Conservation (phyloP, 331 rosid genomes). For the Pyrus hybrid region DNA sequence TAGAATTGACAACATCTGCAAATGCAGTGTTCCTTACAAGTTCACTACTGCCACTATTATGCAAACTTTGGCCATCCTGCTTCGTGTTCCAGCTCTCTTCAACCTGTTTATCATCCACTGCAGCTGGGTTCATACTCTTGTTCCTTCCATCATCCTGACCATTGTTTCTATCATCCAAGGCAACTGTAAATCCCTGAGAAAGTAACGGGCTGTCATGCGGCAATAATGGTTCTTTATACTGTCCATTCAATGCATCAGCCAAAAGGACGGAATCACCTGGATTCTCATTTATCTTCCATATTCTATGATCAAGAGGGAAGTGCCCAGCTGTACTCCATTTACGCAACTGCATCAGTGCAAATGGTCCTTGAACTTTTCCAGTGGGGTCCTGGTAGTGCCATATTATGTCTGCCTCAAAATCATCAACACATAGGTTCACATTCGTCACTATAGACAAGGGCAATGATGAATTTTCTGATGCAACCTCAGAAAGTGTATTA, state of each 20-base stretch:
- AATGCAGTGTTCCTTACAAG: slow-evolving; percentile 30
- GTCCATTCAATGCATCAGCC: slow-evolving; percentile 47
- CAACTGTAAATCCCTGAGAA: slow-evolving; percentile 30
- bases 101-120: slow-evolving; percentile 15
- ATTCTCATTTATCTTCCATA: slow-evolving; percentile 70
- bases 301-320: slow-evolving; percentile 66
- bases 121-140: slow-evolving; percentile 18
- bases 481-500: slow-evolving; percentile 27
- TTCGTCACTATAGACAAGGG: slow-evolving; percentile 34
- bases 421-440: slow-evolving; percentile 37
- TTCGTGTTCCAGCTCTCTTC: slow-evolving; percentile 24
- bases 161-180: slow-evolving; percentile 27
- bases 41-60: slow-evolving; percentile 30
- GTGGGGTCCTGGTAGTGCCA: slow-evolving; percentile 88
- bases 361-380: slow-evolving; percentile 91
- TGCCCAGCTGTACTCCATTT: slow-evolving; percentile 61
- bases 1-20: slow-evolving; percentile 39
- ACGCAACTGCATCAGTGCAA: slow-evolving; percentile 52
- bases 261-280: slow-evolving; percentile 50
- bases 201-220: slow-evolving; percentile 23
- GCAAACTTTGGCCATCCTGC: slow-evolving; percentile 27
- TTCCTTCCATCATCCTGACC: slow-evolving; percentile 19
- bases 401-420: slow-evolving; percentile 36
- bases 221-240: slow-evolving; percentile 31
- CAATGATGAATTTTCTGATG: slow-evolving; percentile 32